A percentile compares a stretch with the other conserved stretches of the same genome.
phyloP scores from a whole-genome alignment of 2,329 filamentous ascomycete species.

The Botrytis galanthina region DNA sequence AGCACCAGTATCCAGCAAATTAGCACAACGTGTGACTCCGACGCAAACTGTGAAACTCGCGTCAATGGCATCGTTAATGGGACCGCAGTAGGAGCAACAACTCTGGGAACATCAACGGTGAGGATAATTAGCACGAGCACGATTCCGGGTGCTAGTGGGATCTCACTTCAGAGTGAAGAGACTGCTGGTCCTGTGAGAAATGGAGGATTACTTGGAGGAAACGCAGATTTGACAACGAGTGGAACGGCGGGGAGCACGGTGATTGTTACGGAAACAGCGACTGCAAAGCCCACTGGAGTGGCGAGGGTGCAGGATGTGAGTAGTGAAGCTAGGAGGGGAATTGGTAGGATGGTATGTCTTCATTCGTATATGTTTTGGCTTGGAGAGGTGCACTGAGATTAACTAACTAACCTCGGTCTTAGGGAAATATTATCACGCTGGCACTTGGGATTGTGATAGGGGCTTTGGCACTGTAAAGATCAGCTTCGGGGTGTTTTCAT shows the following conservation, averaged over 20 bases:
- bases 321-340: not conserved
- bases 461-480: not conserved
- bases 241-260: constrained; percentile 5
- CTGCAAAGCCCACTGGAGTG: not conserved
- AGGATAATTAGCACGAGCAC: not conserved
- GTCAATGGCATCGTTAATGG: constrained; percentile 4
- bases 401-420: not conserved
- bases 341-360: not conserved
- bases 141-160: not conserved
- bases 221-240: not conserved
- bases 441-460: not conserved
- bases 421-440: not conserved
- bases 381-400: not conserved
- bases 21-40: not conserved
- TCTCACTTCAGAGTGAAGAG: not conserved
- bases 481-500: not conserved
- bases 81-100: not conserved
- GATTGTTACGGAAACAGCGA: not conserved
- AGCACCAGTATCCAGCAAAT: not conserved
- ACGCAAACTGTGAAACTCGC: constrained; percentile 8
- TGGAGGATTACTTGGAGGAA: not conserved
- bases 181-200: not conserved
- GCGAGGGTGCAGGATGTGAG: not conserved
- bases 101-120: not conserved
- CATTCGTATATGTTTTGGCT: not conserved